Evolutionary conservation across 805 yeast genomes (phyloP), one percentile per base, ranked within the genome.

Genomic region (Zygosaccharomyces pseudorouxii): DNA sequence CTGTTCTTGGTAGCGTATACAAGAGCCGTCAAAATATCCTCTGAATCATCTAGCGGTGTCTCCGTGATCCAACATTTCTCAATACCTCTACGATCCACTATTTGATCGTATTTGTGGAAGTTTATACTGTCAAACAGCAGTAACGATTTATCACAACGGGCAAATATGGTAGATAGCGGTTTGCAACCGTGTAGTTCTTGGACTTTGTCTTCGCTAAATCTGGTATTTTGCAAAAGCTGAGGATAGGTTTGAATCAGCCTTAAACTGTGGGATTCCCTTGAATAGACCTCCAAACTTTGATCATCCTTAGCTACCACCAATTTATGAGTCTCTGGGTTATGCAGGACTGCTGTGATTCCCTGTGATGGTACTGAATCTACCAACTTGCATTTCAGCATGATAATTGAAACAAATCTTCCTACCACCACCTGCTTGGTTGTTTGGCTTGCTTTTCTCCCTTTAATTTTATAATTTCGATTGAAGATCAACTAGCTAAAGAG

Each of bases 51-150:
- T 22, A 42, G 27, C 14, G 35, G 29, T 3, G 52, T 25, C 38
- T 57, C 59, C 38, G 56, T 45, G 18, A 57, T 33, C 68, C 69
- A 65, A 14, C 58, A 55, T 38, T 55, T 39, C 3, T 48, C 49
- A 10, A 64, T 60, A 4, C 68, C 67, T 31, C 68, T 53, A 31
- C 58, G 60, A 47, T 66, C 70, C 12, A 58, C 52, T 8, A 66
- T 57, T 47, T 56, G 54, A 46, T 66, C 70, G 50, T 60, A 66
- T n/a, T 58, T 54, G 28, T 58, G 62, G 47, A 66, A 49, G 43
- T 65, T 66, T 1, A 63, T 53, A 43, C 65, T 56, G 46, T 63
- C 64, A 23, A 65, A 50, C 27, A 66, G 36, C 3, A 58, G 51
- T 2, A 65, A 44, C 10, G 55, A 52, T 36, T 55, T 59, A 16